Percentiles rank a stretch among this genome's conserved stretches.
Evolutionary conservation across 2,329 filamentous ascomycete genomes (phyloP).

Genomic region (Alternaria dauci): DNA sequence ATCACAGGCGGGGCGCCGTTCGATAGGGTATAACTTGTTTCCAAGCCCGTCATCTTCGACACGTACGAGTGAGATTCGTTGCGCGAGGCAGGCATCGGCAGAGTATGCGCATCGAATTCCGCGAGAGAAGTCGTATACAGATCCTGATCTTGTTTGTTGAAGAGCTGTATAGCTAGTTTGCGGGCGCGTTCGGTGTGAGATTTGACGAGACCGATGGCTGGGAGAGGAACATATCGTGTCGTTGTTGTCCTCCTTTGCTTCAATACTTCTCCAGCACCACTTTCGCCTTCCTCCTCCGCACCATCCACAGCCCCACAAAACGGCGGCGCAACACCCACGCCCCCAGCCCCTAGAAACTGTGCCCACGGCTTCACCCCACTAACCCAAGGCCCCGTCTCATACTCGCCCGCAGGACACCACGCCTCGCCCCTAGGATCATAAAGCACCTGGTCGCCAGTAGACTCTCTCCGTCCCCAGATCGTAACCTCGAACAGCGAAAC

Average conservation of each 20-base stretch:
- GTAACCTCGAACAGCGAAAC: conserved; percentile 9
- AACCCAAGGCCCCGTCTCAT: conserved; percentile 25
- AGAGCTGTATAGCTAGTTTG: neutral
- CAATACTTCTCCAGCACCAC: neutral
- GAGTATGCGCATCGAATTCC: conserved; percentile 2
- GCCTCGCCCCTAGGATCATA: conserved; percentile 10
- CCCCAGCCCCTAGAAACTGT: conserved; percentile 33
- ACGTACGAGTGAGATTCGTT: neutral
- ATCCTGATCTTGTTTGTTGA: neutral
- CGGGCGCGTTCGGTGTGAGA: conserved; percentile 30
- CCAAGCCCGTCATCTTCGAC: neutral
- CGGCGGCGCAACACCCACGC: conserved; percentile 28
- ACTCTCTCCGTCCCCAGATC: conserved; percentile 7
- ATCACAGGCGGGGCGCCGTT: conserved; percentile 26
- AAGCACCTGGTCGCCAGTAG: conserved; percentile 13
- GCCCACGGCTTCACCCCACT: conserved; percentile 40
- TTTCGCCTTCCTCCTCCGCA: neutral
- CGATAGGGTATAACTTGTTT: conserved; percentile 14
- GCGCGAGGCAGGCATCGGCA: neutral
- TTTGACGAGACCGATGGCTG: conserved; percentile 35
- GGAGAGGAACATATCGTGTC: conserved; percentile 32
- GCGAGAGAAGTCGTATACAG: neutral
- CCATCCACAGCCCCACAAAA: neutral
- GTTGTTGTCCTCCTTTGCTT: neutral
- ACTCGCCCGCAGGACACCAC: neutral